Conservation (phyloP, 2,329 filamentous ascomycete genomes). For the Cladorrhinum sp. region DNA sequence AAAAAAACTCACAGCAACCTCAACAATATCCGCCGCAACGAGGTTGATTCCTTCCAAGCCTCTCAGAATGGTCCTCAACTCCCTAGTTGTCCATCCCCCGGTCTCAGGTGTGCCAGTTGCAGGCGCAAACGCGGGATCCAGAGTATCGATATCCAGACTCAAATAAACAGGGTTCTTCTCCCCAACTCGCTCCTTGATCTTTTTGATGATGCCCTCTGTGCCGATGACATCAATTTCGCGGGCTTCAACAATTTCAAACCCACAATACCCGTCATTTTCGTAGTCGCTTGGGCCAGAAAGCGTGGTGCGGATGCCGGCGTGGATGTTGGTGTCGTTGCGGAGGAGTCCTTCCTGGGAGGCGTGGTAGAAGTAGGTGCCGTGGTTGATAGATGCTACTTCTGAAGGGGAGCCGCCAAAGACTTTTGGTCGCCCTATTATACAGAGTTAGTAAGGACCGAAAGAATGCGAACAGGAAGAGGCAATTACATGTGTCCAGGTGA, state of each 20-base stretch:
- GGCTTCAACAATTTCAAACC: slow-evolving; percentile 78
- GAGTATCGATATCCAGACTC: slow-evolving; percentile 81
- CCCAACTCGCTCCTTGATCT: slow-evolving; percentile 72
- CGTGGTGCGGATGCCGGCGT: slow-evolving; percentile 82
- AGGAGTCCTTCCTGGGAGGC: slow-evolving; percentile 74
- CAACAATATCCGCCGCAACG: slow-evolving; percentile 68
- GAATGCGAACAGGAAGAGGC: background rate
- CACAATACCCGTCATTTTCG: slow-evolving; percentile 80
- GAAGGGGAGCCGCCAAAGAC: slow-evolving; percentile 81
- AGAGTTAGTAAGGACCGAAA: background rate
- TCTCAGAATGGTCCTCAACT: slow-evolving; percentile 67
- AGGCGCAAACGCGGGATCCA: slow-evolving; percentile 79
- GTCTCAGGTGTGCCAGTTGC: slow-evolving; percentile 75
- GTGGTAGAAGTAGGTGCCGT: slow-evolving; percentile 88
- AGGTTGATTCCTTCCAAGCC: slow-evolving; percentile 68
- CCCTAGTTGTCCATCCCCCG: slow-evolving; percentile 70
- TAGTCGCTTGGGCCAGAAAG: slow-evolving; percentile 76
- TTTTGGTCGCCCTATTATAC: slow-evolving; percentile 67
- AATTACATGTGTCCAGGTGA: slow-evolving; percentile 63
- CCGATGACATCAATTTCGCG: slow-evolving; percentile 52
- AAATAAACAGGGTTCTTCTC: slow-evolving; percentile 74
- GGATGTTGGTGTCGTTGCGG: slow-evolving; percentile 79
- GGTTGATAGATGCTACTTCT: slow-evolving; percentile 74
- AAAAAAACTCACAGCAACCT: slow-evolving; percentile 54
- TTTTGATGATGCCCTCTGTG: slow-evolving; percentile 70